Percentiles rank a stretch among this genome's conserved stretches.
Conservation (phyloP, 2,329 filamentous ascomycete species). For the Verticillium albo-atrum region DNA sequence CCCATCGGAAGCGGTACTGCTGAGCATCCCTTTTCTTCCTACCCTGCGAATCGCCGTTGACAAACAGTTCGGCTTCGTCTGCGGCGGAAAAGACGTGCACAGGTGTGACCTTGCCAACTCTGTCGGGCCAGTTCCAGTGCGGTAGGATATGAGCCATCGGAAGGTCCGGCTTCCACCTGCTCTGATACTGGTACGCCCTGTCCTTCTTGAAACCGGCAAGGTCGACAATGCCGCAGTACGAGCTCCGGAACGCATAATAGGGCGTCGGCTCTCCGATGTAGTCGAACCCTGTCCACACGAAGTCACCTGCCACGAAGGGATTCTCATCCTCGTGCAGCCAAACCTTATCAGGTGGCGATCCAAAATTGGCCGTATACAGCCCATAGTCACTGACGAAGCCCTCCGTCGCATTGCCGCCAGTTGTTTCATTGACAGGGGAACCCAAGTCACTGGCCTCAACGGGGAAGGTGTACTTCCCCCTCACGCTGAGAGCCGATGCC, state of each 20-base stretch:
- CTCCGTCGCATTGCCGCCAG: constrained; percentile 30
- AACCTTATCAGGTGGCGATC: constrained; percentile 47
- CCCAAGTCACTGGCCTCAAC: constrained; percentile 31
- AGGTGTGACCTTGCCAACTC: constrained; percentile 41
- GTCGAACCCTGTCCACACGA: constrained; percentile 47
- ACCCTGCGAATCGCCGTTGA: constrained; percentile 44
- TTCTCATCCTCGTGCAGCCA: constrained; percentile 43
- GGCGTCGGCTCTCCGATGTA: constrained; percentile 47
- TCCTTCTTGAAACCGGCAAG: constrained; percentile 54
- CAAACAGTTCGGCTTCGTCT: constrained; percentile 50
- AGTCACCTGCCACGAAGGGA: constrained; percentile 48
- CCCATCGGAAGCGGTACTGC: constrained; percentile 49
- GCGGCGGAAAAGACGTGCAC: constrained; percentile 49
- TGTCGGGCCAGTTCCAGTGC: constrained; percentile 51
- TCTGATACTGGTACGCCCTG: constrained; percentile 50
- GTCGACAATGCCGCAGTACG: constrained; percentile 54
- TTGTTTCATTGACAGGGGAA: constrained; percentile 29
- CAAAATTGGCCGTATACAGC: constrained; percentile 42
- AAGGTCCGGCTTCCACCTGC: constrained; percentile 45
- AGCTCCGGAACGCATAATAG: constrained; percentile 41
- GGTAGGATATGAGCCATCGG: constrained; percentile 48
- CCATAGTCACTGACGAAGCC: constrained; percentile 45
- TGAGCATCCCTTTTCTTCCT: constrained; percentile 25
- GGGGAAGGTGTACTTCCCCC: constrained; percentile 49
- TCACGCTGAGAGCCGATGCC: constrained; percentile 40